Conservation (phyloP, 257 asterid species). For the Solanum bulbocastanum region DNA sequence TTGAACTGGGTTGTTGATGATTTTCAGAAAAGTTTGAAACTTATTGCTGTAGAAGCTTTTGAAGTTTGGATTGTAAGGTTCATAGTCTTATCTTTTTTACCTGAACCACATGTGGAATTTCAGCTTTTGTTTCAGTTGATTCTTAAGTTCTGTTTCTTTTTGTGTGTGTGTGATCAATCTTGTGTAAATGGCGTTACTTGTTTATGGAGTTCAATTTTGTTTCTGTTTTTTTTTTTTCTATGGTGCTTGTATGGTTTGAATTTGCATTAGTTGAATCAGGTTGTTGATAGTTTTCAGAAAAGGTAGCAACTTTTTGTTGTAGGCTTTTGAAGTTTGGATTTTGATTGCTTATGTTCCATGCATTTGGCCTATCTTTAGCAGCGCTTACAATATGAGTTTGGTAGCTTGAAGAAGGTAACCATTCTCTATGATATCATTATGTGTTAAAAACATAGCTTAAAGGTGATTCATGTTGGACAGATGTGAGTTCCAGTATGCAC, state of each 20-base stretch:
- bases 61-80: neutral
- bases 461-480: no score
- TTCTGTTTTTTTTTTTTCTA: neutral
- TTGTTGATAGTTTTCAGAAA: neutral
- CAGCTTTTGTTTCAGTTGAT: neutral
- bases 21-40: neutral
- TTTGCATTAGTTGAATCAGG: slow-evolving; percentile 3
- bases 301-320: neutral
- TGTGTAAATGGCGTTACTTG: neutral
- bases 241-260: neutral
- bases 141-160: neutral
- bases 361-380: no score
- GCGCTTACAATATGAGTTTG: no score
- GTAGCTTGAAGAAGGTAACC: no score
- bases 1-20: slow-evolving; percentile 6
- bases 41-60: neutral
- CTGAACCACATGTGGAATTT: neutral
- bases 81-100: neutral
- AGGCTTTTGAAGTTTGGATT: neutral
- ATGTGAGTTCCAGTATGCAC: no score
- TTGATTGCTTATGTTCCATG: neutral
- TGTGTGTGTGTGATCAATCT: neutral
- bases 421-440: no score
- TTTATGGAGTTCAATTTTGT: neutral
- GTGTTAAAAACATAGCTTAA: no score